Conservation (phyloP, 192 early-diverging fungal genomes). For the Phlyctochytrium bullatum region DNA sequence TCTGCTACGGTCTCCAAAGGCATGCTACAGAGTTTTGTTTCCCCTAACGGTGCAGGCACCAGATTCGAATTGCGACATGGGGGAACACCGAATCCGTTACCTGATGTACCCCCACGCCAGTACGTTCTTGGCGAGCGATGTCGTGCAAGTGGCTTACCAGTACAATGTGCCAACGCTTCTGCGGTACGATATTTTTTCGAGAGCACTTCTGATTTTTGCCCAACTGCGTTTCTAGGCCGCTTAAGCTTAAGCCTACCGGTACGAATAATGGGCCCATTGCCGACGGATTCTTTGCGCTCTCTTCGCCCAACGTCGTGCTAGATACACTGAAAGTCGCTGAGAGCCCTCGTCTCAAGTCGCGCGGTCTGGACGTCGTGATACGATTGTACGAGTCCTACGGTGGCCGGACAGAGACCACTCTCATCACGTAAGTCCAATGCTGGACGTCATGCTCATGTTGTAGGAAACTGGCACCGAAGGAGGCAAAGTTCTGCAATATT, state of each 20-base stretch:
- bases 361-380: slow-evolving; percentile 55
- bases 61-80: slow-evolving; percentile 66
- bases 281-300: slow-evolving; percentile 32
- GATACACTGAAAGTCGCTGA: slow-evolving; percentile 91
- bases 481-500: slow-evolving; percentile 66
- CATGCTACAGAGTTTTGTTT: neutral
- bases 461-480: slow-evolving; percentile 47
- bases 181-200: slow-evolving; percentile 11
- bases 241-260: neutral
- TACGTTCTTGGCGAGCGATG: slow-evolving; percentile 72
- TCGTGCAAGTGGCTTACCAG: slow-evolving; percentile 81
- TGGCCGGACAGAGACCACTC: slow-evolving; percentile 60
- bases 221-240: neutral
- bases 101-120: slow-evolving; percentile 86
- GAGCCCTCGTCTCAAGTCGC: neutral
- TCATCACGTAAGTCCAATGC: slow-evolving; percentile 38
- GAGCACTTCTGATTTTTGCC: neutral
- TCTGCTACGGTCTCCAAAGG: slow-evolving; percentile 83
- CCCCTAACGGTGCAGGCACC: slow-evolving; percentile 63
- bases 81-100: slow-evolving; percentile 80
- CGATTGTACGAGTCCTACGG: slow-evolving; percentile 91
- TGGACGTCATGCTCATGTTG: neutral
- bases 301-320: slow-evolving; percentile 71
- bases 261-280: slow-evolving; percentile 1
- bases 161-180: slow-evolving; percentile 79